Evolutionary conservation across 2,329 filamentous ascomycete species (phyloP), one percentile per base, ranked within the genome.

Genomic region (Endothia cerciana): DNA sequence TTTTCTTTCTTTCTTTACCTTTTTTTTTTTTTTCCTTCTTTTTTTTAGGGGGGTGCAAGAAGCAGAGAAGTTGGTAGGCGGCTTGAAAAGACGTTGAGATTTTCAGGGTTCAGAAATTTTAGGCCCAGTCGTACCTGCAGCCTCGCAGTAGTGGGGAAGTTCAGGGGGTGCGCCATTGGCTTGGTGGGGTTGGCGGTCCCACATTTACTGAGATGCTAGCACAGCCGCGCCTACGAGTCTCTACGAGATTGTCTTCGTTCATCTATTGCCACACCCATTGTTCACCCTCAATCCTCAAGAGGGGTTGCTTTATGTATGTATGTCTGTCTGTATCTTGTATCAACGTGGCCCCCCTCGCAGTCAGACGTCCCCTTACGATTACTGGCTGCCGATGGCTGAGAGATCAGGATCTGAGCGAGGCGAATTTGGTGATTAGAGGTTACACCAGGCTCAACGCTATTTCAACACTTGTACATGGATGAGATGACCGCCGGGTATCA

Each of bases 71-170:
- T 47, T 43, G 41, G 49, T 6, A 33, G 51, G 6, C 30, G 6
- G 2, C 47, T 56, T 10, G n/a, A 49, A 53, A 17, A 25, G 51
- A 43, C 11, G 22, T n/a, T 33, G 58, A 33, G 59, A 41, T 57
- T 49, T 43, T 22, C 55, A 33, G 58, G 60, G 60, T n/a, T 63
- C 43, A 60, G 62, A 65, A 68, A 68, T 65, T 63, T 62, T 68
- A 56, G 62, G 49, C 60, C 58, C 51, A 33, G 57, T 43, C 40
- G 62, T 59, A 43, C 45, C 38, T 28, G 63, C 60, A 66, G 64
- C 66, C 66, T 68, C 45, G 66, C 51, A 62, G 49, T 61, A 43
- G 64, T 57, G 60, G 64, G 47, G 36, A 40, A 28, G 62, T 47
- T 55, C 56, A 30, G 49, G 2, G 3, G 13, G 4, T 36, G 25